phyloP scores from a whole-genome alignment of 2,329 filamentous ascomycete species.

The Trichophyton benhamiae region DNA sequence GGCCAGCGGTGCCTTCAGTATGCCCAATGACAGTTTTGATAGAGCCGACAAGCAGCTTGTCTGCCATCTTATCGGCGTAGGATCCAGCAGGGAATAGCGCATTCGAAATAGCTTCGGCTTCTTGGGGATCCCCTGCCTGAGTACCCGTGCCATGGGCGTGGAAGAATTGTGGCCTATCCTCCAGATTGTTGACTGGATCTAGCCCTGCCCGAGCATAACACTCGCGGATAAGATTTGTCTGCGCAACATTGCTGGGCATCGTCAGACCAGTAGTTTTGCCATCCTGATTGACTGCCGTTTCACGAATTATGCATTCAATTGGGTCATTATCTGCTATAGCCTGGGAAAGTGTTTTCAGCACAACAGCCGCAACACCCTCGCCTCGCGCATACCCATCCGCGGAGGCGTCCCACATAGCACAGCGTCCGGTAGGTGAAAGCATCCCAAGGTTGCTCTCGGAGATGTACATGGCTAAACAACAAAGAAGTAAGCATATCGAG shows the following conservation, averaged over 20 bases:
- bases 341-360: conserved; percentile 30
- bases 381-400: conserved; percentile 35
- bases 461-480: conserved; percentile 8
- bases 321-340: conserved; percentile 31
- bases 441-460: conserved; percentile 22
- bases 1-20: conserved; percentile 19
- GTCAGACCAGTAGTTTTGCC: conserved; percentile 25
- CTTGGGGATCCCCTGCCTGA: conserved; percentile 4
- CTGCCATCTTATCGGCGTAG: not conserved
- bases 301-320: conserved; percentile 32
- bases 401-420: conserved; percentile 22
- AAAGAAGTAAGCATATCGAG: not conserved
- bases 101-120: not conserved
- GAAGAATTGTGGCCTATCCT: not conserved
- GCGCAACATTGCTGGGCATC: conserved; percentile 14
- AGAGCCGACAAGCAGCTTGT: conserved; percentile 15
- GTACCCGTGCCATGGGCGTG: not conserved
- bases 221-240: conserved; percentile 15
- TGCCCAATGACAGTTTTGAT: conserved; percentile 24
- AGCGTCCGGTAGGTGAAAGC: conserved; percentile 22
- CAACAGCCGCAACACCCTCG: conserved; percentile 30
- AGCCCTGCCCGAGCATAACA: conserved; percentile 17
- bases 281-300: conserved; percentile 30
- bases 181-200: not conserved
- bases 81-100: conserved; percentile 3